Percentiles rank a stretch among this genome's conserved stretches.
Conservation (phyloP, 495 filamentous ascomycete genomes). For the Aspergillus haitiensis region DNA sequence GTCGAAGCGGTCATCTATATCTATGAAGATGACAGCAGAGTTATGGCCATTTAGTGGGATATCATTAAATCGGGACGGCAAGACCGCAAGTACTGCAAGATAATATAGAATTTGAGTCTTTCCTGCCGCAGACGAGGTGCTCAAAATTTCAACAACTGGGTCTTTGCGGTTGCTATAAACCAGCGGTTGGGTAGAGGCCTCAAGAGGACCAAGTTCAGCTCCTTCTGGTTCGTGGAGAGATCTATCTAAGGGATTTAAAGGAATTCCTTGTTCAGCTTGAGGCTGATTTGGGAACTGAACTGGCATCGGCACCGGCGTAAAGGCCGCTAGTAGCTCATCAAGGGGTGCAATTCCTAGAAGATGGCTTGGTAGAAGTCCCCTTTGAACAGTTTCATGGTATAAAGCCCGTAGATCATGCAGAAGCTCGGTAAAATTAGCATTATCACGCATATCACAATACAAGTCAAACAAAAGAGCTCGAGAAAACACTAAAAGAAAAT, state of each 20-base stretch:
- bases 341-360: constrained; percentile 47
- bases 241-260: constrained; percentile 12
- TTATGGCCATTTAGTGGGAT: constrained; percentile 45
- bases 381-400: constrained; percentile 16
- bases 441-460: constrained; percentile 3
- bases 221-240: constrained; percentile 13
- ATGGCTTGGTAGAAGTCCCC: constrained; percentile 4
- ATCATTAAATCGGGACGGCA: constrained; percentile 48
- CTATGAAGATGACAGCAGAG: constrained; percentile 66
- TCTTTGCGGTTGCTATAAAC: constrained; percentile 29
- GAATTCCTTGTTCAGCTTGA: not conserved
- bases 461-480: not conserved
- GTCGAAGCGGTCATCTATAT: constrained; percentile 68
- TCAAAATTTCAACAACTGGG: constrained; percentile 59
- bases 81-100: constrained; percentile 56
- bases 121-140: constrained; percentile 54
- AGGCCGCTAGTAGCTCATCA: constrained; percentile 51
- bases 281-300: constrained; percentile 5
- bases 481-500: constrained; percentile 20
- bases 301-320: constrained; percentile 30
- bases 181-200: constrained; percentile 17
- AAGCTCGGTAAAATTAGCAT: constrained; percentile 29
- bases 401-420: constrained; percentile 47
- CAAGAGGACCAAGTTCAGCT: constrained; percentile 7
- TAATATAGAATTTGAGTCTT: constrained; percentile 72